A percentile compares a stretch with the other conserved stretches of the same genome.
These are phyloP conservation scores for Obelidium mucronatum DNA, from an alignment of 192 early-diverging fungal species.

Conservation along the genomic window DNA sequence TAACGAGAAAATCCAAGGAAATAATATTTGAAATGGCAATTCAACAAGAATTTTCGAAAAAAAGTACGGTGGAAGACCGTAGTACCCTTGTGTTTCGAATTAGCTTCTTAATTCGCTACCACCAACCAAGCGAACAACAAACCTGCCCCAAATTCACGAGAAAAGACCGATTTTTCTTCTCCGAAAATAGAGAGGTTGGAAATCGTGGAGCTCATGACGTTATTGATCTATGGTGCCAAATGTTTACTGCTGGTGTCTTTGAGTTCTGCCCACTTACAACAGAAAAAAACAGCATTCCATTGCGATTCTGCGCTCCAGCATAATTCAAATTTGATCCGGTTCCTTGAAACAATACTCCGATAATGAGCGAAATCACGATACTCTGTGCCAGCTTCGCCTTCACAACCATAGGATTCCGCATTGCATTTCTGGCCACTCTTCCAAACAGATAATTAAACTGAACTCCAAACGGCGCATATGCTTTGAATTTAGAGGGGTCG, in stretches of 20 bases:
- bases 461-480: conserved; percentile 21
- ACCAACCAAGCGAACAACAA: too few species aligned
- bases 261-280: conserved; percentile 4
- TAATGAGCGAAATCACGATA: conserved; percentile 56
- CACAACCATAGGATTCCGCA: conserved; percentile 61
- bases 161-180: conserved; percentile 60
- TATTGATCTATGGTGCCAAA: conserved; percentile 35
- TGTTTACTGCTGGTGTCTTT: not conserved
- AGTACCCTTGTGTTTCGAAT: conserved; percentile 50
- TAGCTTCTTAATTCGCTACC: not conserved
- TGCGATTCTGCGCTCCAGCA: conserved; percentile 58
- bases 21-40: conserved; percentile 59
- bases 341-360: conserved; percentile 62
- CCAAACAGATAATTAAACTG: conserved; percentile 56
- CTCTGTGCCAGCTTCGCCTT: conserved; percentile 55
- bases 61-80: conserved; percentile 64
- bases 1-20: conserved; percentile 51
- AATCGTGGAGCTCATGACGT: conserved; percentile 55
- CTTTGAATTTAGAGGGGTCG: conserved; percentile 4
- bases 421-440: conserved; percentile 52
- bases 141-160: conserved; percentile 61
- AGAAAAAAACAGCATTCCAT: conserved; percentile 49
- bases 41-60: conserved; percentile 65
- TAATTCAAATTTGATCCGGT: conserved; percentile 44
- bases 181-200: conserved; percentile 58